phyloP scores from a whole-genome alignment of 345 rosid genomes.

The Ceriops decandra region DNA sequence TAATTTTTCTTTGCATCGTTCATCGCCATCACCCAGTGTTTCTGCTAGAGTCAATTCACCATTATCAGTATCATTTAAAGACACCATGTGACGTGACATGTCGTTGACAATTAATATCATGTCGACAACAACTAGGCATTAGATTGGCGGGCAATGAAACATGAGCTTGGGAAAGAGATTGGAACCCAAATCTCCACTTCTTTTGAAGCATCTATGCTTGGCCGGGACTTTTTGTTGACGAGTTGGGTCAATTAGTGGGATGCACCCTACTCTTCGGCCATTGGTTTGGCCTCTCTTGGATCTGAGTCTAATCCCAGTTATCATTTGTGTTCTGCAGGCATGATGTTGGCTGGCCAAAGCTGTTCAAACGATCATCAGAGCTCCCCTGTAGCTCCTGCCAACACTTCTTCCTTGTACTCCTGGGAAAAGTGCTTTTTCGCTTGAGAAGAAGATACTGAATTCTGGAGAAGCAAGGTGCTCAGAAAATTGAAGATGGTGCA shows the following conservation, averaged over 20 bases:
- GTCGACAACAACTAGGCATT: no score
- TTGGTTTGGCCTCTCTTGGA: conserved; percentile 68
- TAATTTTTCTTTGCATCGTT: no score
- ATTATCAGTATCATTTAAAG: no score
- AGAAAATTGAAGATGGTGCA: conserved; percentile 54
- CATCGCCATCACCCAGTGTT: no score
- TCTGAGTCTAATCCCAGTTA: conserved; percentile 59
- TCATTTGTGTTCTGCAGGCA: conserved; percentile 63
- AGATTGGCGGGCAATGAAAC: no score
- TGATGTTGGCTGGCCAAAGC: conserved; percentile 44
- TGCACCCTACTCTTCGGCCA: conserved; percentile 60
- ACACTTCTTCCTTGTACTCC: conserved; percentile 62
- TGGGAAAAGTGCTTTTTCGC: conserved; percentile 57
- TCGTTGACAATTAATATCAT: no score
- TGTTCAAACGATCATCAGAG: conserved; percentile 31
- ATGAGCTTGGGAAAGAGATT: no score
- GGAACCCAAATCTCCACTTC: no score
- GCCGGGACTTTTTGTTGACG: conserved; percentile 54
- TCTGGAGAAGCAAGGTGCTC: conserved; percentile 65
- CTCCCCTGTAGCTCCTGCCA: conserved; percentile 37
- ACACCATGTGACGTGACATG: no score
- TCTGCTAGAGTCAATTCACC: no score
- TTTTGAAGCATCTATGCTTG: conserved; percentile 13
- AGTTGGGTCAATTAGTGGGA: conserved; percentile 68
- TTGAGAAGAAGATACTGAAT: conserved; percentile 49